Evolutionary conservation across 192 early-diverging fungal species (phyloP).

Genomic region (Coemansia sp.): DNA sequence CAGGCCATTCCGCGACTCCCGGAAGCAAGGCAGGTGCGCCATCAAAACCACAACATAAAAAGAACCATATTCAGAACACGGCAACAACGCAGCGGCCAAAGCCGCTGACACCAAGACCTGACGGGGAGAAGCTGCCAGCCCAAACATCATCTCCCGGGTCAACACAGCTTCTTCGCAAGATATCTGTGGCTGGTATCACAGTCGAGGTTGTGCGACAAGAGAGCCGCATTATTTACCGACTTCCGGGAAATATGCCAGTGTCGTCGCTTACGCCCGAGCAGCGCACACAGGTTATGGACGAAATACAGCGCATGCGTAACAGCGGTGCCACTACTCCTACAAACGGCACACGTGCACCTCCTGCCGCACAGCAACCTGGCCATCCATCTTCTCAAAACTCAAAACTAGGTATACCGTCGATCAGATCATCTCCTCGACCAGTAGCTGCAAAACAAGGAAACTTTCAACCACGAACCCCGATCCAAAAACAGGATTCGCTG

Average conservation of each 20-base stretch:
- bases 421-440: not conserved
- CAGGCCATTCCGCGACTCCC: not conserved
- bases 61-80: too few relatives aligned
- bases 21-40: not conserved
- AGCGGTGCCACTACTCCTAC: slow-evolving; percentile 3
- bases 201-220: slow-evolving; percentile 52
- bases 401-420: not conserved
- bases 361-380: not conserved
- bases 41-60: too few relatives aligned
- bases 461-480: not conserved
- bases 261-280: slow-evolving; percentile 50
- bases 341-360: not conserved
- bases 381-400: not conserved
- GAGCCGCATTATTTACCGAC: slow-evolving; percentile 47
- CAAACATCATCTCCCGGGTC: not conserved
- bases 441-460: not conserved
- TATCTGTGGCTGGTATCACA: slow-evolving; percentile 41
- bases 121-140: not conserved
- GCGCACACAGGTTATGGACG: slow-evolving; percentile 44
- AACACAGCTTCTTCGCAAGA: slow-evolving; percentile 37
- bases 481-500: not conserved
- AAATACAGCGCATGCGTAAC: slow-evolving; percentile 45
- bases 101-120: not conserved
- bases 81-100: not conserved
- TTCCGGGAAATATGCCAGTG: slow-evolving; percentile 53